Evolutionary conservation across 352 stramenopile species (phyloP), one percentile per base, ranked within the genome.

Genomic region (Elongisporangium undulatum): DNA sequence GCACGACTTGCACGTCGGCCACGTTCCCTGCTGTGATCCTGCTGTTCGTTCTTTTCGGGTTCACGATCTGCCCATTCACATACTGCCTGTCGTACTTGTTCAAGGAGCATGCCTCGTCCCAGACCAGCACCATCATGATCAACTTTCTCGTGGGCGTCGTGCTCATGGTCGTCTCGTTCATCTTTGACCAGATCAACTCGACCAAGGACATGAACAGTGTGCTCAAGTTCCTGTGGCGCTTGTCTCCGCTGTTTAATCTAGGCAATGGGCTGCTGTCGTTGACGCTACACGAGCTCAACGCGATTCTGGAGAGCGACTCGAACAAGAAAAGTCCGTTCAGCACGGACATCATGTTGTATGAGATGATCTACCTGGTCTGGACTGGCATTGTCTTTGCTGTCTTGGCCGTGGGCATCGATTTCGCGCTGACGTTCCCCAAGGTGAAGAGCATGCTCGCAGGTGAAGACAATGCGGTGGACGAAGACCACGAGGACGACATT

Each of bases 121-220:
- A 91, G 68, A 89, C 74, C 16, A 86, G 83, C 59, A 87, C 77
- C 34, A 82, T 89, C 50, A 83, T 84, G 67, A 76, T 84, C 60
- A 88, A 88, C 68, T 87, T 91, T 38, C 20, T 89, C 58, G 56
- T 87, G 24, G 82, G 82, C 10, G 67, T 87, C 5, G 64, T 85
- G 17, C 60, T 91, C 2, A 82, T 89, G 71, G 60, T 88, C 0
- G 61, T 87, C 23, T 75, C 79, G 12, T 84, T 82, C 34, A 72
- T 88, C 17, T 24, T 87, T 23, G 75, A 82, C 52, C 49, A 76
- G 29, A 75, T 85, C 39, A 73, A 71, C 2, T 79, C 70, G 19
- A 87, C 78, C 0, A 56, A 80, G 24, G 55, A 72, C 7, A 66
- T 65, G 2, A 89, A 91, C 59, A 41, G 64, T 1, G 72, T 77